Evolutionary conservation across 1,284 basidiomycete species (phyloP).

Genomic region (Cystobasidiaceae sp.): DNA sequence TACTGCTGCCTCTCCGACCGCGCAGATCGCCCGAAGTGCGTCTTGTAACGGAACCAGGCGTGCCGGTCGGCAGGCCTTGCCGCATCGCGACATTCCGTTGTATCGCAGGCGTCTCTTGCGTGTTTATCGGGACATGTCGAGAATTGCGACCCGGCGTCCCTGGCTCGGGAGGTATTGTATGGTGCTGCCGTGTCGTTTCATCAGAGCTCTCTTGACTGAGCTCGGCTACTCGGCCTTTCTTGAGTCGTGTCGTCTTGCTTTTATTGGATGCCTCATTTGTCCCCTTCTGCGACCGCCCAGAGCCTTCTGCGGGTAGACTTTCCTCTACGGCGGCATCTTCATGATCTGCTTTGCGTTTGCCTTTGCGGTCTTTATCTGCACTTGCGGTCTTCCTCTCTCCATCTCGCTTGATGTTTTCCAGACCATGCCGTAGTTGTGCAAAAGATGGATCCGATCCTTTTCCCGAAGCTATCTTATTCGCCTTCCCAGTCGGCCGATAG

Average conservation of each 20-base stretch:
- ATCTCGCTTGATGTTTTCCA: neutral
- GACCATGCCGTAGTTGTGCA: neutral
- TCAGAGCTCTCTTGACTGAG: neutral
- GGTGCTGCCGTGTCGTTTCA: neutral
- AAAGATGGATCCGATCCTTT: neutral
- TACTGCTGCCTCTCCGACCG: slow-evolving; percentile 28
- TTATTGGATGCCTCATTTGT: too few species aligned
- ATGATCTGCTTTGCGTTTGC: slow-evolving; percentile 31
- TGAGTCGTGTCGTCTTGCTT: neutral
- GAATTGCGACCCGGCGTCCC: slow-evolving; percentile 1
- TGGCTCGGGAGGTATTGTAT: slow-evolving; percentile 3
- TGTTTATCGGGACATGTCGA: neutral
- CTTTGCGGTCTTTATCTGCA: slow-evolving; percentile 16
- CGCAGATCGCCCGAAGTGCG: slow-evolving; percentile 21
- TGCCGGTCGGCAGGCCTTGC: neutral
- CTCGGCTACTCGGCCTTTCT: slow-evolving; percentile 27
- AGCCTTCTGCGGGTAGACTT: neutral
- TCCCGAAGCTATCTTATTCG: neutral
- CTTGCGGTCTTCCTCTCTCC: neutral
- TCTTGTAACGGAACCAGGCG: slow-evolving; percentile 6
- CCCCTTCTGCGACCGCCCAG: too few species aligned
- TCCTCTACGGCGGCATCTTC: neutral
- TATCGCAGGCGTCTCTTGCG: slow-evolving; percentile 31
- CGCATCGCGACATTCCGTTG: slow-evolving; percentile 23
- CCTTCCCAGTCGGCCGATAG: neutral